Evolutionary conservation across 2,329 filamentous ascomycete species (phyloP), one percentile per base, ranked within the genome.

Genomic region (Colletotrichum sp.): DNA sequence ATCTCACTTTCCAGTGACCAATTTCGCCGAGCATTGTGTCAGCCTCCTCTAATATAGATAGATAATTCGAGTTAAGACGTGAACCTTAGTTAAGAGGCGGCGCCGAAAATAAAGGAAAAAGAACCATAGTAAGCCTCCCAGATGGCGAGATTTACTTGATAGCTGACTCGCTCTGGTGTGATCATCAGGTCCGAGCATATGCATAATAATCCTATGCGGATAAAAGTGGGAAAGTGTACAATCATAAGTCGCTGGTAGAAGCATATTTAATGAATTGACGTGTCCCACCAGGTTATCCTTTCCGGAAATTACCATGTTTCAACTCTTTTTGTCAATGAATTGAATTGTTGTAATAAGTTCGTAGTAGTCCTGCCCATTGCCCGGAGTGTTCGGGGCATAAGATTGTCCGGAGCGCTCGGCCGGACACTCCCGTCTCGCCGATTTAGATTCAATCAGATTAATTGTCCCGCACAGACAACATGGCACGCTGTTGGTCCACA

Each of bases 1-100:
- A n/a, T 6, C 18, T 49, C 18, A 1, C 6, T 49, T 49, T 3
- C 18, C n/a, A 49, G 13, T 13, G 0, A 13, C n/a, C 6, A 6
- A n/a, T 10, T 49, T 12, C 18, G n/a, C 44, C n/a, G 6, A 13
- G 18, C 44, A 12, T 49, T 49, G 4, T 21, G 44, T n/a, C 18
- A 49, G n/a, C n/a, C 44, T 21, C 44, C 44, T 44, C 8, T 21
- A 49, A n/a, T 21, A 4, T 49, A 21, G 9, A 49, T n/a, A n/a
- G 5, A 21, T 49, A 6, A 49, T n/a, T 49, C 1, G 44, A 7
- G 18, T 49, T 21, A 21, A 13, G 18, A 21, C 9, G 10, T n/a
- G 8, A 49, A 49, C 44, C n/a, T 49, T 49, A 49, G 10, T 21
- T 49, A 10, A 49, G 18, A 21, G 44, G 44, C 10, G 44, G 10